phyloP scores from a whole-genome alignment of 352 stramenopile genomes.

The Aphanomyces astaci region DNA sequence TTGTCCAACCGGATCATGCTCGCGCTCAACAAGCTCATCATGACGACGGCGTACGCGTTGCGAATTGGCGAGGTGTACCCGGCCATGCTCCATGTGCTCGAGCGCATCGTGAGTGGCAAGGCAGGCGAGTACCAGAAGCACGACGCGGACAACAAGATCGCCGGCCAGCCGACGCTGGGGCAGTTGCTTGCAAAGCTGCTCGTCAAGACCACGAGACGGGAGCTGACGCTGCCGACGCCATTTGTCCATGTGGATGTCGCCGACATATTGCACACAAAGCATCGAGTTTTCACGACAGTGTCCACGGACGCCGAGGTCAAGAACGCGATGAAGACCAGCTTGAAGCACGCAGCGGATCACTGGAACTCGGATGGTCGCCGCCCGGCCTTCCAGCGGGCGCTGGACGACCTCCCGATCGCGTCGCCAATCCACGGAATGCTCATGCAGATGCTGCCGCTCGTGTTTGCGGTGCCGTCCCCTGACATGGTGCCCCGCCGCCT shows the following conservation, averaged over 20 bases:
- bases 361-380: neutral
- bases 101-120: conserved; percentile 72
- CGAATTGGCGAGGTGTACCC: conserved; percentile 65
- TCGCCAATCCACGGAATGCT: conserved; percentile 12
- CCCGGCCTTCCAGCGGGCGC: neutral
- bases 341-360: conserved; percentile 3
- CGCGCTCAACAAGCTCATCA: conserved; percentile 54
- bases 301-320: conserved; percentile 57
- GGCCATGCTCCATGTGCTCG: conserved; percentile 66
- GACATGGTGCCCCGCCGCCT: neutral
- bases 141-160: conserved; percentile 56
- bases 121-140: conserved; percentile 72
- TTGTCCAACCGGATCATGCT: conserved; percentile 49
- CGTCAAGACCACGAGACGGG: conserved; percentile 47
- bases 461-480: neutral
- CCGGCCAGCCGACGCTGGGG: conserved; percentile 70
- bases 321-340: conserved; percentile 59
- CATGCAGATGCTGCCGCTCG: neutral
- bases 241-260: conserved; percentile 78
- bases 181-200: conserved; percentile 67
- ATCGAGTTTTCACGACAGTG: conserved; percentile 75
- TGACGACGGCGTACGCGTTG: conserved; percentile 45
- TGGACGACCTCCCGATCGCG: conserved; percentile 13
- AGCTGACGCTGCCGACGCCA: conserved; percentile 49
- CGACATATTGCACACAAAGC: conserved; percentile 79